These are phyloP conservation scores for Didymellaceae sp. DNA, from an alignment of 2,329 filamentous ascomycete genomes.

Conservation along the genomic window DNA sequence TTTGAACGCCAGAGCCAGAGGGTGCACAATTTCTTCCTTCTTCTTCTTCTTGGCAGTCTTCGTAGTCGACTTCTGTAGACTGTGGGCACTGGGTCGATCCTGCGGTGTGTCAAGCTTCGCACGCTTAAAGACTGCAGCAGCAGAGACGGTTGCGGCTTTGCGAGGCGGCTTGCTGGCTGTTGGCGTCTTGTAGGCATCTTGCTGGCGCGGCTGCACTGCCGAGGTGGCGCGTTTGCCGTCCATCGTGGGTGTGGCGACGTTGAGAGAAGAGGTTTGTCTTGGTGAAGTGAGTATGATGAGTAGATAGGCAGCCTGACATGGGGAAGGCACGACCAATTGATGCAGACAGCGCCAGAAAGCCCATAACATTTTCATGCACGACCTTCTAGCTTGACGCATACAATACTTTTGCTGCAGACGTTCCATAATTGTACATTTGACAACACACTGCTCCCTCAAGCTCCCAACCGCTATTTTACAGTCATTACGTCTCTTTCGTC, in stretches of 20 bases:
- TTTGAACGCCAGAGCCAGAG: conserved; percentile 38
- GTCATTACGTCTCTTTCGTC: background rate
- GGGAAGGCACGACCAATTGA: conserved; percentile 2
- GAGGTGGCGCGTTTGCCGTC: background rate
- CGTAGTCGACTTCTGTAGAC: conserved; percentile 13
- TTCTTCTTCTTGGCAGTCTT: conserved; percentile 8
- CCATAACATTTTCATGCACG: background rate
- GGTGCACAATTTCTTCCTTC: conserved; percentile 22
- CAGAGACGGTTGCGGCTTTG: conserved; percentile 25
- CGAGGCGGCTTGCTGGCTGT: background rate
- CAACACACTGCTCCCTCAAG: background rate
- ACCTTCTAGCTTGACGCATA: no score
- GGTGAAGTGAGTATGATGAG: background rate
- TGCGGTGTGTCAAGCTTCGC: conserved; percentile 8
- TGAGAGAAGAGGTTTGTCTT: background rate
- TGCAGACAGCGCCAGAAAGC: background rate
- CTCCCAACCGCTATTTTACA: conserved; percentile 9
- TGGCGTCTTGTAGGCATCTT: background rate
- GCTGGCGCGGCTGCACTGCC: background rate
- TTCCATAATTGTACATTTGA: conserved; percentile 2
- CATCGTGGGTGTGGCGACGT: background rate
- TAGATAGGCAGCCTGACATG: background rate
- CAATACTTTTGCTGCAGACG: background rate
- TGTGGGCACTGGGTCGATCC: conserved; percentile 13
- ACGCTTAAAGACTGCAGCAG: conserved; percentile 33